phyloP scores from a whole-genome alignment of 768 basidiomycete species.

The Calocybe indica region DNA sequence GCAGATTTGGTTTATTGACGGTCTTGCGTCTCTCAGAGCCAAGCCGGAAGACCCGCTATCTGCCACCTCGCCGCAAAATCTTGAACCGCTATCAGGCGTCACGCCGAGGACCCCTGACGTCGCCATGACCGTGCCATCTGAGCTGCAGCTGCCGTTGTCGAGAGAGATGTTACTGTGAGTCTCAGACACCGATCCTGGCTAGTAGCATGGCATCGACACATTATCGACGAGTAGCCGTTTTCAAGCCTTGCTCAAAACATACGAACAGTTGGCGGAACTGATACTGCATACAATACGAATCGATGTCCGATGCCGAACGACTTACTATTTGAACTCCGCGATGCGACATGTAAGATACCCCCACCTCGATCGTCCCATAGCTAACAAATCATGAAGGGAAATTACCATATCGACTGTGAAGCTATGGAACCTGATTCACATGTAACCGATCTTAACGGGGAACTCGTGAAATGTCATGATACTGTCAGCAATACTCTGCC shows the following conservation, averaged over 20 bases:
- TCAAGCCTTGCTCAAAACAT: slow-evolving; percentile 85
- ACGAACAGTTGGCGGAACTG: slow-evolving; percentile 81
- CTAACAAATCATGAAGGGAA: slow-evolving; percentile 48
- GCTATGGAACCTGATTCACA: slow-evolving; percentile 89
- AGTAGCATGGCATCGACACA: neutral
- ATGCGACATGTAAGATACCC: slow-evolving; percentile 57
- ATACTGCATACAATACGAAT: slow-evolving; percentile 84
- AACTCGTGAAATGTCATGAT: slow-evolving; percentile 74
- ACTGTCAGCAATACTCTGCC: slow-evolving; percentile 58
- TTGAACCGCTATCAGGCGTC: slow-evolving; percentile 46
- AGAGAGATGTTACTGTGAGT: slow-evolving; percentile 85
- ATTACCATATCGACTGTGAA: slow-evolving; percentile 77
- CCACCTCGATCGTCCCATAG: slow-evolving; percentile 3
- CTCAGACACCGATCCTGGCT: neutral
- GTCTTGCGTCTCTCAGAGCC: slow-evolving; percentile 63
- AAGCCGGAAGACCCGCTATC: slow-evolving; percentile 49
- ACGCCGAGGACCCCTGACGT: slow-evolving; percentile 42
- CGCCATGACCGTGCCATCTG: slow-evolving; percentile 32
- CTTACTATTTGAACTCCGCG: slow-evolving; percentile 76
- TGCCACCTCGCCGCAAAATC: slow-evolving; percentile 41
- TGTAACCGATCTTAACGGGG: slow-evolving; percentile 78
- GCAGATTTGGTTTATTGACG: slow-evolving; percentile 82
- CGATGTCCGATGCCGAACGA: slow-evolving; percentile 80
- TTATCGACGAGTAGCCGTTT: slow-evolving; percentile 60
- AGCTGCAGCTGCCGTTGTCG: slow-evolving; percentile 71